A percentile compares a stretch with the other conserved stretches of the same genome.
These are phyloP conservation scores for Erythrophleum ivorense DNA, from an alignment of 331 rosid species.

Conservation along the genomic window DNA sequence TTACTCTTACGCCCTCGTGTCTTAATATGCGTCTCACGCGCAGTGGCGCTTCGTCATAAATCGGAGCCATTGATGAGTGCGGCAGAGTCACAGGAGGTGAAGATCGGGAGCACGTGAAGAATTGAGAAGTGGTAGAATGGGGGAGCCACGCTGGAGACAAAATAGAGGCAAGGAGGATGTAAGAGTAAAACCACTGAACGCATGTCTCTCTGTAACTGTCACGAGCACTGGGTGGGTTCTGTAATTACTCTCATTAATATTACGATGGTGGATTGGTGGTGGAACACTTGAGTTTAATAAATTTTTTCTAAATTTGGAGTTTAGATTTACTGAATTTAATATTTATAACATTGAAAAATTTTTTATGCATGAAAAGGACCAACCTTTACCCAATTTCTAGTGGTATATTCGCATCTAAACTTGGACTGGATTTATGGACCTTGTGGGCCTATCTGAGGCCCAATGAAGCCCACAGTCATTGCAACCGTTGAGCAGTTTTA, in stretches of 20 bases:
- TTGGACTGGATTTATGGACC: neutral
- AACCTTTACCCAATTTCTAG: neutral
- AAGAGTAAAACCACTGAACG: neutral
- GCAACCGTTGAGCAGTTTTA: constrained; percentile 27
- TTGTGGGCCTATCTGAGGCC: neutral
- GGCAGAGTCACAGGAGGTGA: neutral
- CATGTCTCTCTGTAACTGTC: constrained; percentile 15
- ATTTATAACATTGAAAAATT: neutral
- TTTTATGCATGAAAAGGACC: neutral
- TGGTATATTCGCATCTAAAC: neutral
- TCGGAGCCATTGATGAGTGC: constrained; percentile 6
- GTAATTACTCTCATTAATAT: constrained; percentile 2
- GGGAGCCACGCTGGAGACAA: constrained; percentile 35
- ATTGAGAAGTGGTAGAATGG: constrained; percentile 7
- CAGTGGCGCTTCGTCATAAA: neutral
- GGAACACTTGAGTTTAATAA: neutral
- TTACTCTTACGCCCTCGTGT: constrained; percentile 41
- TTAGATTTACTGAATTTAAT: neutral
- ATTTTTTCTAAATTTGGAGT: neutral
- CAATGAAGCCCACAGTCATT: neutral
- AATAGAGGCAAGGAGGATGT: neutral
- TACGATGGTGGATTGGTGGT: neutral
- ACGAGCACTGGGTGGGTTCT: neutral
- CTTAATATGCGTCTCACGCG: neutral
- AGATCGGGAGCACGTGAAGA: constrained; percentile 2